phyloP scores from a whole-genome alignment of 2,329 filamentous ascomycete genomes.

The Aspergillus pseudonomiae region DNA sequence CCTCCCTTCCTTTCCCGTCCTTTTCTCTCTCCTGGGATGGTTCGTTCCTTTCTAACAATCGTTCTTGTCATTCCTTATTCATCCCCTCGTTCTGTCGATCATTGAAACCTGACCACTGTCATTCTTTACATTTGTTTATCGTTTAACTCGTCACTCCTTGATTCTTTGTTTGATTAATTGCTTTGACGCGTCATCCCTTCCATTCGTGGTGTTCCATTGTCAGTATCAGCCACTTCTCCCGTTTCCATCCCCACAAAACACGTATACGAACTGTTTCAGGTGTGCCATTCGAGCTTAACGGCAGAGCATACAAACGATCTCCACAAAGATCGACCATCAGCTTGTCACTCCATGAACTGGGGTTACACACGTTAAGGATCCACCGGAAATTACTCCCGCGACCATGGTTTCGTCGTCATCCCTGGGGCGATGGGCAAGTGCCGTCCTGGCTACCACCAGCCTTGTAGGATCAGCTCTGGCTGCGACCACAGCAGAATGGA shows the following conservation, averaged over 20 bases:
- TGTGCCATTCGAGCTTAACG: not conserved
- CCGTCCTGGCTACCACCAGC: not conserved
- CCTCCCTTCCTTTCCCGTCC: not conserved
- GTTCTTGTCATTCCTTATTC: not conserved
- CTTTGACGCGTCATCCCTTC: not conserved
- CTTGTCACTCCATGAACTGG: not conserved
- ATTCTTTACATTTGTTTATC: not conserved
- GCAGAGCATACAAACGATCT: not conserved
- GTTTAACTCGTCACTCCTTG: not conserved
- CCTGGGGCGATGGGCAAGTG: not conserved
- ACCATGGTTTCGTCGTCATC: not conserved
- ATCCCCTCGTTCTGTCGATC: not conserved
- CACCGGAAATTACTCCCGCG: not conserved
- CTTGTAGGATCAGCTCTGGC: conserved; percentile 15
- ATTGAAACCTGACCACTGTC: not conserved
- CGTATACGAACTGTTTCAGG: not conserved
- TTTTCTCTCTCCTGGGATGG: not conserved
- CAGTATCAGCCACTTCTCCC: not conserved
- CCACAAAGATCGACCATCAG: not conserved
- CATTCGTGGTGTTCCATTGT: not conserved
- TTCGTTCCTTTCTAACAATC: not conserved
- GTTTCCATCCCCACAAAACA: not conserved
- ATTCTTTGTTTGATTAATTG: not conserved
- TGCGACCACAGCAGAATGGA: conserved; percentile 40
- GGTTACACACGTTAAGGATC: not conserved